Conservation (phyloP, 2,329 filamentous ascomycete species). For the Colletotrichum truncatum region DNA sequence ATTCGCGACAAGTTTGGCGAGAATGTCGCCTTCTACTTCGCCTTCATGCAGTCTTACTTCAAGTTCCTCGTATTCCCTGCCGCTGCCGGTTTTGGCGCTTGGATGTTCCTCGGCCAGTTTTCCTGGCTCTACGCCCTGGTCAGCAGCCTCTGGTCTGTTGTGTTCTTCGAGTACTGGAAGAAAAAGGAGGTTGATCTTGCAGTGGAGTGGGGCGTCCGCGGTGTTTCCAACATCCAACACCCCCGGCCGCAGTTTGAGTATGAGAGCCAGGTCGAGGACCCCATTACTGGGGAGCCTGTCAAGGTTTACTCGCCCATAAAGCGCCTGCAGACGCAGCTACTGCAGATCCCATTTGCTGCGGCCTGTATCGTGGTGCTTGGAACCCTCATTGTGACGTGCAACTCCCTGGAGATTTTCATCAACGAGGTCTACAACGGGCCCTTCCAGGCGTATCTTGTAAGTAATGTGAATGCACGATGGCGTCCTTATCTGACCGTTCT, state of each 20-base stretch:
- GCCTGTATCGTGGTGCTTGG: conserved; percentile 78
- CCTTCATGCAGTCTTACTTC: conserved; percentile 92
- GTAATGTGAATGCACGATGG: conserved; percentile 39
- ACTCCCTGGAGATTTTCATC: conserved; percentile 95
- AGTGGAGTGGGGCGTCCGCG: conserved; percentile 88
- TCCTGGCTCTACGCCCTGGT: conserved; percentile 82
- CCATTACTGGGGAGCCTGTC: conserved; percentile 81
- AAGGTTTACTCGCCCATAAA: conserved; percentile 80
- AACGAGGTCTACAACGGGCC: conserved; percentile 92
- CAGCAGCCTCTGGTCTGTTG: conserved; percentile 85
- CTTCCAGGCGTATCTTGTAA: conserved; percentile 83
- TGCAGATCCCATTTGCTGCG: conserved; percentile 87
- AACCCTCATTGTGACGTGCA: conserved; percentile 84
- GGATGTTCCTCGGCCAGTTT: conserved; percentile 86
- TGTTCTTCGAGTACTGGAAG: conserved; percentile 97
- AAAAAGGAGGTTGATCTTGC: conserved; percentile 88
- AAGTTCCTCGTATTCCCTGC: conserved; percentile 85
- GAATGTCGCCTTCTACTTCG: conserved; percentile 93
- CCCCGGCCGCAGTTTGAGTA: conserved; percentile 81
- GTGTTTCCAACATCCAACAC: conserved; percentile 83
- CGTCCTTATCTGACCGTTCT: neutral
- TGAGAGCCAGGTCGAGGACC: conserved; percentile 80
- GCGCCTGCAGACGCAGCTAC: conserved; percentile 78
- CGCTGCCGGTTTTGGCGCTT: conserved; percentile 78
- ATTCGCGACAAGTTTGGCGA: conserved; percentile 84